phyloP scores from a whole-genome alignment of 2,329 filamentous ascomycete genomes.

The Curvularia spicifera region DNA sequence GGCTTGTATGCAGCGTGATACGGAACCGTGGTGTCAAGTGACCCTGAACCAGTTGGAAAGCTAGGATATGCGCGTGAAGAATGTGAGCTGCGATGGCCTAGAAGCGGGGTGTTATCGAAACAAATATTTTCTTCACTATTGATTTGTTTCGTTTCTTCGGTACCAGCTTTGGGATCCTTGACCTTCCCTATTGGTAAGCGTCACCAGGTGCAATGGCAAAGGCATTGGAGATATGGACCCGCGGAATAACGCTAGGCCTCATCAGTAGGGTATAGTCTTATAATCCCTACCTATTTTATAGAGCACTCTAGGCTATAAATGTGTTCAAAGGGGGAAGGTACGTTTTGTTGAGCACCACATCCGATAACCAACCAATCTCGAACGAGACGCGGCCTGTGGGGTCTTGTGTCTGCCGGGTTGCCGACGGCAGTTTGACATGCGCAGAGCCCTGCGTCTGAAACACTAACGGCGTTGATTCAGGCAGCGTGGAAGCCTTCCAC shows the following conservation, averaged over 20 bases:
- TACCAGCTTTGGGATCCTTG: neutral
- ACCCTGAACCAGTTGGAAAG: neutral
- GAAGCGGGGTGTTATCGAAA: neutral
- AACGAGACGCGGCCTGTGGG: neutral
- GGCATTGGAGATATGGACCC: neutral
- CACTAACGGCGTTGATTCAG: neutral
- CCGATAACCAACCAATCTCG: neutral
- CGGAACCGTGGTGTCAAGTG: neutral
- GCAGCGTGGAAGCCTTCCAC: neutral
- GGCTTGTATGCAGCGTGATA: neutral
- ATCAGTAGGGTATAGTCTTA: neutral
- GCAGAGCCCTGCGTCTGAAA: neutral
- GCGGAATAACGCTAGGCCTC: neutral
- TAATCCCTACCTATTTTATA: neutral
- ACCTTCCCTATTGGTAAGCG: neutral
- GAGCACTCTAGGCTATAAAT: neutral
- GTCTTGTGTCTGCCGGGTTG: neutral
- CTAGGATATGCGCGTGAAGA: neutral
- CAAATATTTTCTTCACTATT: neutral
- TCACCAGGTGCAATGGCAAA: neutral
- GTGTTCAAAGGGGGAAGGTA: neutral
- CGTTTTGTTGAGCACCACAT: neutral
- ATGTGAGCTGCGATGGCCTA: neutral
- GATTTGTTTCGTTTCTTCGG: neutral
- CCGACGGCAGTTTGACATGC: neutral